Evolutionary conservation across 768 basidiomycete species (phyloP), one percentile per base, ranked within the genome.

Genomic region (Xerocomus spinulosus): DNA sequence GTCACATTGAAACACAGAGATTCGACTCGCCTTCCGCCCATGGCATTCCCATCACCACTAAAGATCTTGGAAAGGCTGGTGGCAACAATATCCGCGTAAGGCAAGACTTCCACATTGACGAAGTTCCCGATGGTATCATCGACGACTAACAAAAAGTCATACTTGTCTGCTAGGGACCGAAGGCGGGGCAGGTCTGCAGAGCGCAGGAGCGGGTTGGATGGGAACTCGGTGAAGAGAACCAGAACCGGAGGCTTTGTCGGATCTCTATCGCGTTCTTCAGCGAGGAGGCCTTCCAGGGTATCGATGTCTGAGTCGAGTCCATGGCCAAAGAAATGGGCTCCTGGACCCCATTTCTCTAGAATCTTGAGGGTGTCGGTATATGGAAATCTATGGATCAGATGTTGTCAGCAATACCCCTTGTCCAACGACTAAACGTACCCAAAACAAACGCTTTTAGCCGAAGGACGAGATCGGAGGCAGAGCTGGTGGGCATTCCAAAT

Each of bases 61-160:
- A 99, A 98, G 24, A 98, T 76, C 72, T 98, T 98, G 18, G 88
- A 86, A 60, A 97, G 68, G 70, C 92, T 94, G 58, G 90, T 92
- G 34, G 85, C 93, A 8, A 95, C 83, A 23, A 99, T 78, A 63
- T 98, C 95, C 9, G 85, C 87, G 51, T 81, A 89, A 14, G 83
- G 85, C 2, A 94, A 71, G 5, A 92, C 85, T 56, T 95, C 86
- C 28, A 97, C 92, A 54, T 97, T 99, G 53, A 89, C 79, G 52
- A 94, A 91, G 62, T 92, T 96, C 9, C 93, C 95, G 30, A 99
- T 80, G 2, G 92, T 97, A 63, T 97, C 95, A 60, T 99, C 95
- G 21, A 99, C 73, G 21, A 97, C 80, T 42, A 98, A 76, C 42
- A 90, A 69, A 68, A 97, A 97, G 37, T 86, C 82, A 55, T 91